Base-by-base conservation (phyloP, 495 filamentous ascomycete genomes). In the Clavariopsis aquatica region DNA sequence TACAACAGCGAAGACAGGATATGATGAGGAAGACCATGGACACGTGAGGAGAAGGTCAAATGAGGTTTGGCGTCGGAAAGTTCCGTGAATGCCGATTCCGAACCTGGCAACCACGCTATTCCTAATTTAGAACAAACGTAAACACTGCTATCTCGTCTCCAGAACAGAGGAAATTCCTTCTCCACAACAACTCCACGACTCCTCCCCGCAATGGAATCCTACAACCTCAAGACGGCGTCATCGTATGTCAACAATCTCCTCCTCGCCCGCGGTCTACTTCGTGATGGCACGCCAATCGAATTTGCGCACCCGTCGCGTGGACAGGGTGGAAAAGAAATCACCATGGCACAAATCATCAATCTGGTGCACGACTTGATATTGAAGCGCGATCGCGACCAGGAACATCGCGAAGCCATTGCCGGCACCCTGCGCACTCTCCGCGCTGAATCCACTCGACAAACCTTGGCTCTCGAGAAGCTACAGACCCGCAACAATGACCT, bases 221-320 rank as follows among this genome's bases (percentile, higher is more conserved):
- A 88, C 59, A 93, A 89, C 77, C 79, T 97, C 49, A 84, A 88
- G 68, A 91, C 91, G 60, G 94, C 94, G 26, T 96, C 93, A 58
- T 85, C 86, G 49, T 98, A 98, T 77, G 89, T 98, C 78, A 98
- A 98, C 79, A 96, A 97, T 74, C 87, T 96, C 60, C 81, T 98
- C 29, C 84, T 96, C 34, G 91, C 93, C 3, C 86, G 94, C 43
- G 94, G 94, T 20, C 81, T 98, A 22, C 78, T 98, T 12, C 89
- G 89, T 71, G 88, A 90, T 86, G 89, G 91, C 67, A 82, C 84
- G 60, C 83, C 83, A 29, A 94, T 98, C 74, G 86, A 96, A 72
- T 98, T 98, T 73, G 86, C 89, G 63, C 77, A 84, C 29, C 91
- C 91, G 15, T 84, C 87, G 52, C 83, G 84, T 63, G 82, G 79